These are phyloP conservation scores for Ramaria sp. DNA, from an alignment of 768 basidiomycete species.

Conservation along the genomic window DNA sequence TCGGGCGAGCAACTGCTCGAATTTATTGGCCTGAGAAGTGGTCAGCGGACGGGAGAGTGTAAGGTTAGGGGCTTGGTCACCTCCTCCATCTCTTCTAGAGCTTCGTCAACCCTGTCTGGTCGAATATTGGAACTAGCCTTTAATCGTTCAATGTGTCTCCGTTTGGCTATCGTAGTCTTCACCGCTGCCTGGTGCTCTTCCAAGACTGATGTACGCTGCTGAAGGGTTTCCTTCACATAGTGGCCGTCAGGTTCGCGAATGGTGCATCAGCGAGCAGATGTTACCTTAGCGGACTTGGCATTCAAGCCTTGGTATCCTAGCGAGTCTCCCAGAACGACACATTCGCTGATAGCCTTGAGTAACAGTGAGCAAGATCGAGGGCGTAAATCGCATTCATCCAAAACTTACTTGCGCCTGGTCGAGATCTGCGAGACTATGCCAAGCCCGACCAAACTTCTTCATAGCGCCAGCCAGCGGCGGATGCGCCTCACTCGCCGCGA, in stretches of 20 bases:
- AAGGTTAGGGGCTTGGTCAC: conserved; percentile 26
- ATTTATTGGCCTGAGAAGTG: conserved; percentile 65
- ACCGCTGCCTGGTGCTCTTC: conserved; percentile 94
- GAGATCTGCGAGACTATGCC: conserved; percentile 82
- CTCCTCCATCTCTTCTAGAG: conserved; percentile 88
- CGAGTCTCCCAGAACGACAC: conserved; percentile 91
- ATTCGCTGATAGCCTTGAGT: conserved; percentile 73
- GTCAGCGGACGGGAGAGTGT: not conserved
- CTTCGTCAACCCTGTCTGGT: conserved; percentile 80
- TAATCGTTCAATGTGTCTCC: conserved; percentile 81
- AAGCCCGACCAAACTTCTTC: conserved; percentile 75
- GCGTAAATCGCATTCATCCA: not conserved
- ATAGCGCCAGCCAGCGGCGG: conserved; percentile 74
- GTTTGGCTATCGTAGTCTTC: conserved; percentile 87
- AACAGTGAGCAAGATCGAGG: conserved; percentile 16
- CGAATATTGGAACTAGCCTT: conserved; percentile 81
- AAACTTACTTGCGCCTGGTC: conserved; percentile 62
- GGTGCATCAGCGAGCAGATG: not conserved
- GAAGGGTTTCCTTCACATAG: conserved; percentile 55
- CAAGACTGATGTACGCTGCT: conserved; percentile 80
- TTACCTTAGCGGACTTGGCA: conserved; percentile 81
- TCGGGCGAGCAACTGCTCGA: conserved; percentile 73
- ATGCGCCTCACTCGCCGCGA: conserved; percentile 84
- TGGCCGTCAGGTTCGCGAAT: not conserved
- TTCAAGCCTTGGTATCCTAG: conserved; percentile 95